phyloP scores from a whole-genome alignment of 2,329 filamentous ascomycete genomes.

The Penicillium frequentans region DNA sequence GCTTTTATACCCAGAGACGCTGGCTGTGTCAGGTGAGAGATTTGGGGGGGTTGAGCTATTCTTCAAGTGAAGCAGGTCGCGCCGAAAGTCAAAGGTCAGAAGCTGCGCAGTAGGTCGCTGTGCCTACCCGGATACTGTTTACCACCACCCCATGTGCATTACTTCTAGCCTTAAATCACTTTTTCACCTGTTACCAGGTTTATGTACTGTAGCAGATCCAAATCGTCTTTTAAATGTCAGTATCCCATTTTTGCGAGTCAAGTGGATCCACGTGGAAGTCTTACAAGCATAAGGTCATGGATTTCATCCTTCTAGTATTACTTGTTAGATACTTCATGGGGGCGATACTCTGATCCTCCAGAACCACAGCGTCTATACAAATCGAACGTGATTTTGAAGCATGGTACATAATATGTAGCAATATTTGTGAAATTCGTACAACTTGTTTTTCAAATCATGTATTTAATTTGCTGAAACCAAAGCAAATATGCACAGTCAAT shows the following conservation, averaged over 20 bases:
- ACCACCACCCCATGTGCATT: background rate
- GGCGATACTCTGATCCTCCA: background rate
- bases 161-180: background rate
- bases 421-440: no score
- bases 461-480: background rate
- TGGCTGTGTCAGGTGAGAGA: conserved; percentile 10
- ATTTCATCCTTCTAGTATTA: background rate
- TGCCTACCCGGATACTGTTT: conserved; percentile 2
- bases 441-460: background rate
- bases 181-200: background rate
- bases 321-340: background rate
- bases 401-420: no score
- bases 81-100: conserved; percentile 12
- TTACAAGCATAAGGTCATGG: background rate
- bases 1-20: conserved; percentile 4
- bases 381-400: no score
- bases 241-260: background rate
- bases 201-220: no score
- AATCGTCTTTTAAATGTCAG: background rate
- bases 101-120: conserved; percentile 11
- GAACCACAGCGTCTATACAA: background rate
- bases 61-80: conserved; percentile 3
- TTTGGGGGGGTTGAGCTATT: conserved; percentile 4
- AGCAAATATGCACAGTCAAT: conserved; percentile 1
- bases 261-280: background rate